These are phyloP conservation scores for Avicennia marina DNA, from an alignment of 257 asterid genomes.

Conservation along the genomic window DNA sequence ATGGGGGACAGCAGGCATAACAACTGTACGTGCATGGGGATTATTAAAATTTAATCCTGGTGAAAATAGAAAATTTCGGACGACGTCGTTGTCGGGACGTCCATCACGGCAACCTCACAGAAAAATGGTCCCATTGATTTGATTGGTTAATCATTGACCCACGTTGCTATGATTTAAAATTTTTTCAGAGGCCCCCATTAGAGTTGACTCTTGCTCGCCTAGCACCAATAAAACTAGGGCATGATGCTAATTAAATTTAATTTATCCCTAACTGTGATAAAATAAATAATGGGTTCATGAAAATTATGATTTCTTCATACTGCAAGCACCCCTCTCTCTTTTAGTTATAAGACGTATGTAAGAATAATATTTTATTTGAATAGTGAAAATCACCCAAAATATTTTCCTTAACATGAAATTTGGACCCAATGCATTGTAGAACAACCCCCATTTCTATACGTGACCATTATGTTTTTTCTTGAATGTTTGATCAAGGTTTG, in stretches of 20 bases:
- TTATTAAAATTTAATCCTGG: not conserved
- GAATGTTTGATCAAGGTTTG: too few relatives aligned
- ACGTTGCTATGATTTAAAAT: constrained; percentile 31
- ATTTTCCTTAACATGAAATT: too few relatives aligned
- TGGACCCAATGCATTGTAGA: too few relatives aligned
- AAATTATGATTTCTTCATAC: constrained; percentile 6
- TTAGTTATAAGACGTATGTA: too few relatives aligned
- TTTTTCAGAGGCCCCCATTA: constrained; percentile 23
- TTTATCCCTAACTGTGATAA: not conserved
- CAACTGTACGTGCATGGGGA: constrained; percentile 43
- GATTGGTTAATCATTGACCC: constrained; percentile 62
- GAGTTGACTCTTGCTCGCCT: constrained; percentile 53
- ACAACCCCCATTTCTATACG: too few relatives aligned
- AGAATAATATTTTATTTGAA: too few relatives aligned
- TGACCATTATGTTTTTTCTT: too few relatives aligned
- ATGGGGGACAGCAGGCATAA: constrained; percentile 21
- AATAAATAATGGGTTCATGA: constrained; percentile 8
- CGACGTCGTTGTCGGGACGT: constrained; percentile 38
- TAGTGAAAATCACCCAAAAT: too few relatives aligned
- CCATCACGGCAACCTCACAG: constrained; percentile 36
- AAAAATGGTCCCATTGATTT: constrained; percentile 27
- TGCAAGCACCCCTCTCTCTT: constrained; percentile 16
- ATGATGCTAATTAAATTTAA: too few relatives aligned
- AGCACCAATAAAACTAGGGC: too few relatives aligned
- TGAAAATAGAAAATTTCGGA: not conserved